These are phyloP conservation scores for Letharia lupina DNA, from an alignment of 495 filamentous ascomycete genomes.

Conservation along the genomic window DNA sequence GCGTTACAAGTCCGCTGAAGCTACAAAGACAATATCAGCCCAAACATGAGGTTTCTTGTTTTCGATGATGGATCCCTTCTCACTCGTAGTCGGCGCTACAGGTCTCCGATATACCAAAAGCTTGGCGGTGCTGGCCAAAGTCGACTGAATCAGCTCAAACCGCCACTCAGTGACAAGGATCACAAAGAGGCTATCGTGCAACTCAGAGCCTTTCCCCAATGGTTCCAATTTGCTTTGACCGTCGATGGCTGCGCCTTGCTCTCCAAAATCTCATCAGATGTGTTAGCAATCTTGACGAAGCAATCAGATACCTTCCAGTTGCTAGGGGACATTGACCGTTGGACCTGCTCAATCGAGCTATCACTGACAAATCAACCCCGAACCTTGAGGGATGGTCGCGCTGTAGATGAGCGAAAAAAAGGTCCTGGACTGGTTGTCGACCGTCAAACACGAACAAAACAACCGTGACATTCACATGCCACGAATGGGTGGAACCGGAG, in stretches of 20 bases:
- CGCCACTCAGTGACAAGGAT: constrained; percentile 7
- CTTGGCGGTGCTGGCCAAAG: not conserved
- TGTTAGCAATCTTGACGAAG: constrained; percentile 8
- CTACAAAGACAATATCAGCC: too few species aligned
- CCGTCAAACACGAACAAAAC: constrained; percentile 5
- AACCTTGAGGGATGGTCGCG: not conserved
- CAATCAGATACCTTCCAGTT: constrained; percentile 8
- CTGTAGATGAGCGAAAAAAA: not conserved
- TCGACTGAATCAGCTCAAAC: constrained; percentile 4
- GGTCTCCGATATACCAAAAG: constrained; percentile 8
- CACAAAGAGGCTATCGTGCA: constrained; percentile 16
- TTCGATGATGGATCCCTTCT: constrained; percentile 16
- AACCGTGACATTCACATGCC: constrained; percentile 8
- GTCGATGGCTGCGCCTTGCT: constrained; percentile 11
- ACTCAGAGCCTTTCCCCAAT: constrained; percentile 7
- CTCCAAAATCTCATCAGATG: constrained; percentile 14
- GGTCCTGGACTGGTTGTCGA: constrained; percentile 15
- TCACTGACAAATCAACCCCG: not conserved
- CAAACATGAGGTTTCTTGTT: too few species aligned
- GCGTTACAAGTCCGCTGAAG: too few species aligned
- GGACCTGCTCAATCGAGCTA: not conserved
- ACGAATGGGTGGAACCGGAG: constrained; percentile 14
- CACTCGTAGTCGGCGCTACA: constrained; percentile 9
- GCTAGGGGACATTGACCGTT: not conserved
- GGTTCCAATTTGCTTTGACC: constrained; percentile 7